A percentile compares a stretch with the other conserved stretches of the same genome.
Conservation (phyloP, 345 rosid genomes). For the Lumnitzera racemosa region DNA sequence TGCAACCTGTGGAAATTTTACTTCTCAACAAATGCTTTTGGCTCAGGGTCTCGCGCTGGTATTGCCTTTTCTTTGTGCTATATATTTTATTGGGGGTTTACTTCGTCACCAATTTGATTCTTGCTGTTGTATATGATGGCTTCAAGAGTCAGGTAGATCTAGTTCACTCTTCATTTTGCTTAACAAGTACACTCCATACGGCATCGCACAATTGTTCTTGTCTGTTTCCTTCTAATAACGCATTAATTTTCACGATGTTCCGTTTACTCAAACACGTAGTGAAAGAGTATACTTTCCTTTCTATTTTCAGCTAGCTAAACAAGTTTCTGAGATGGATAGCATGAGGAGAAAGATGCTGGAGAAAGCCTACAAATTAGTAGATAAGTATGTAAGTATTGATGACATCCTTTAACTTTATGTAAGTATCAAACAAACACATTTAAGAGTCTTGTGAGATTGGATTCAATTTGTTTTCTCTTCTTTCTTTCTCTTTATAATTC, state of each 20-base stretch:
- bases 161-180: slow-evolving; percentile 6
- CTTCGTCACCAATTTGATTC: slow-evolving; percentile 95
- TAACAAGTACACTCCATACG: too few species aligned
- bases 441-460: too few species aligned
- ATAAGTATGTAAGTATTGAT: slow-evolving; percentile 53
- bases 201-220: too few species aligned
- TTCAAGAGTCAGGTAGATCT: slow-evolving; percentile 79
- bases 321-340: slow-evolving; percentile 70
- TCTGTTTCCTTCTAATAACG: too few species aligned
- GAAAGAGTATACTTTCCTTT: background rate
- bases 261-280: too few species aligned
- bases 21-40: background rate
- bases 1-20: background rate
- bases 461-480: too few species aligned
- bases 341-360: slow-evolving; percentile 54
- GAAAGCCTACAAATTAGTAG: slow-evolving; percentile 81
- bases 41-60: slow-evolving; percentile 87
- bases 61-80: slow-evolving; percentile 63
- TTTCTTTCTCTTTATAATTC: too few species aligned
- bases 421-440: background rate
- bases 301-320: slow-evolving; percentile 67
- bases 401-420: slow-evolving; percentile 3
- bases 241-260: too few species aligned
- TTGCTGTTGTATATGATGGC: slow-evolving; percentile 96
- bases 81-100: slow-evolving; percentile 87